Evolutionary conservation across 768 basidiomycete genomes (phyloP), one percentile per base, ranked within the genome.

Genomic region (Tricholoma terreum): DNA sequence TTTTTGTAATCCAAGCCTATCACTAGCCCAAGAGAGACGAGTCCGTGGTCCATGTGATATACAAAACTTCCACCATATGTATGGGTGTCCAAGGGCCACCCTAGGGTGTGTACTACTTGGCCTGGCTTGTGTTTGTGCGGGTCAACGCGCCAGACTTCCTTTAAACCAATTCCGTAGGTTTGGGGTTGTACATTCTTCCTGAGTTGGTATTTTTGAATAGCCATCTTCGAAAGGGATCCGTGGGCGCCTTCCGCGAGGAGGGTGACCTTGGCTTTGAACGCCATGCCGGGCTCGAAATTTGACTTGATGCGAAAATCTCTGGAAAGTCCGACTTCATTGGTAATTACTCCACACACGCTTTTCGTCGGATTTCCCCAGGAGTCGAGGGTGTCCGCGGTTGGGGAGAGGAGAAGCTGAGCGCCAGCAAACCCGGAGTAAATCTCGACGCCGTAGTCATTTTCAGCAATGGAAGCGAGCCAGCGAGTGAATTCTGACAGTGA

Each of bases 401-500:
- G 78, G 46, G 83, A 80, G 60, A 89, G 86, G 0, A 98, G 80
- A 12, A 97, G 71, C 31, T 85, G 82, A 0, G 95, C 89, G n/a
- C 90, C 97, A 0, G 94, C 93, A 65, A 98, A 98, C 4, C 97
- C 96, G 2, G 97, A 90, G 69, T 98, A 99, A 22, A 99, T 86
- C 70, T 99, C 97, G 27, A 97, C 92, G 24, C 94, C 96, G 48
- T 78, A 78, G 52, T 80, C 78, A 43, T 77, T 71, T 61, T 98
- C 95, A 0, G 96, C 96, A 30, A 97, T 81, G 54, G 79, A 73
- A 2, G 85, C 91, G 1, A 99, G 81, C 95, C 96, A 98, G 3
- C 90, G 83, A 0, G 93, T 89, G 60, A 98, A 86, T 33, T 83
- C 85, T 0, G 92, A 94, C 30, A 98, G 84, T 2, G 94, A 96